Evolutionary conservation across 176 grass and related monocot genomes (phyloP), one percentile per base, ranked within the genome.

Genomic region (Aechmea fasciata): DNA sequence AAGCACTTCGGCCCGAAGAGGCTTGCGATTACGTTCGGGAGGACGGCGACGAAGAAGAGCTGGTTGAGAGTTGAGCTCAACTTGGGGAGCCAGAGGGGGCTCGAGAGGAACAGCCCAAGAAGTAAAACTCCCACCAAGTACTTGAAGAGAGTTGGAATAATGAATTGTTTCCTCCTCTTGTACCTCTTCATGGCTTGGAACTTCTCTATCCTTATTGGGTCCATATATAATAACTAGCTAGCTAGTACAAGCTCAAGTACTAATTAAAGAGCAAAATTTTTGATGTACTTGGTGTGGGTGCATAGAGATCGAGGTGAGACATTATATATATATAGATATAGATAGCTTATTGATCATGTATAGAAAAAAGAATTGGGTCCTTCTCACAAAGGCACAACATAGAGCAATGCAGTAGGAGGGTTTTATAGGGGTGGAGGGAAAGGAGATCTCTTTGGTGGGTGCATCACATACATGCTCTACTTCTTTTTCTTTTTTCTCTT

Each of bases 1-100:
- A 97, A 78, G 78, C 80, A 92, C 71, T 87, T 97, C 51, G 86
- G 93, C 62, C 82, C 85, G 41, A 87, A 69, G 12, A 91, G 79
- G 54, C 72, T 64, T 2, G 57, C 75, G 24, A 62, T 52, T 50
- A 92, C 7, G 54, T 85, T 81, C 65, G 86, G 86, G 47, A 97
- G 73, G 8, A 63, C 82, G 48, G 57, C 83, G 76, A 80, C 65
- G 26, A 87, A 13, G 72, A 96, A 82, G 71, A 80, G 67, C n/a
- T n/a, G n/a, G 54, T 70, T 25, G 9, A 89, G 70, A 26, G 26
- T 51, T 2, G 83, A 77, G 64, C 73, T 78, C 71, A 90, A 20
- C 54, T 52, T 20, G 29, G 86, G 86, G 52, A 90, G 41, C 89
- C 93, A 92, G 63, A 76, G 62, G 41, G 93, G 86, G 63, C 81